Evolutionary conservation across 768 basidiomycete species (phyloP).

Genomic region (Hebeloma cylindrosporum): DNA sequence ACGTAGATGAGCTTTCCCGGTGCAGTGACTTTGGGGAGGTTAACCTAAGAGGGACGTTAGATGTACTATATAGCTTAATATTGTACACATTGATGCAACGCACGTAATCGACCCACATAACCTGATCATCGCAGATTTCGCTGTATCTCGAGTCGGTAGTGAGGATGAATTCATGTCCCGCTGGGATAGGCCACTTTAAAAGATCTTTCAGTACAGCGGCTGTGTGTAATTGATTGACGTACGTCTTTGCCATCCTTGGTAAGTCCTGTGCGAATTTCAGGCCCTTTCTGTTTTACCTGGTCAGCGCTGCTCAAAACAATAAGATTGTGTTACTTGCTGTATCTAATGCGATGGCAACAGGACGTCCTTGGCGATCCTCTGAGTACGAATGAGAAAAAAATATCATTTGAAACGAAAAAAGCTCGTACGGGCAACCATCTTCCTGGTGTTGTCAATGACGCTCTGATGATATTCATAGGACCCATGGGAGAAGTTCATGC

Average conservation of each 20-base stretch:
- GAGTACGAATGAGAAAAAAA: conserved; percentile 13
- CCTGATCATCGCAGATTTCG: conserved; percentile 77
- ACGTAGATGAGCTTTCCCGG: conserved; percentile 98
- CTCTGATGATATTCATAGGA: conserved; percentile 98
- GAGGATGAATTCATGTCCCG: conserved; percentile 93
- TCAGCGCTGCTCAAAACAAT: conserved; percentile 9
- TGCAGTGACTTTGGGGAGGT: conserved; percentile 92
- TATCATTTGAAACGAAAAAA: conserved; percentile 5
- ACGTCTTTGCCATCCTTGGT: conserved; percentile 88
- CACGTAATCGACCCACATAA: conserved; percentile 94
- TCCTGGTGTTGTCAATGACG: conserved; percentile 96
- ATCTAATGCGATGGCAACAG: conserved; percentile 96
- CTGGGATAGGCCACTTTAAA: conserved; percentile 71
- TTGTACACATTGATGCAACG: no score
- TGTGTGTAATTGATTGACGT: conserved; percentile 33
- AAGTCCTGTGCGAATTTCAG: conserved; percentile 96
- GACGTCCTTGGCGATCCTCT: conserved; percentile 79
- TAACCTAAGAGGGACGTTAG: conserved; percentile 50
- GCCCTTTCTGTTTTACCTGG: conserved; percentile 79
- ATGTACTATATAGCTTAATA: no score
- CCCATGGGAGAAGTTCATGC: conserved; percentile 99
- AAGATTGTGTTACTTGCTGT: conserved; percentile 58
- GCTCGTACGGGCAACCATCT: conserved; percentile 71
- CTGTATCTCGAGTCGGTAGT: conserved; percentile 81
- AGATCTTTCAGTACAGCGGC: conserved; percentile 14